Percentiles rank a stretch among this genome's conserved stretches.
Evolutionary conservation across 148 eudicot species (phyloP).

Genomic region (Spergularia marina): DNA sequence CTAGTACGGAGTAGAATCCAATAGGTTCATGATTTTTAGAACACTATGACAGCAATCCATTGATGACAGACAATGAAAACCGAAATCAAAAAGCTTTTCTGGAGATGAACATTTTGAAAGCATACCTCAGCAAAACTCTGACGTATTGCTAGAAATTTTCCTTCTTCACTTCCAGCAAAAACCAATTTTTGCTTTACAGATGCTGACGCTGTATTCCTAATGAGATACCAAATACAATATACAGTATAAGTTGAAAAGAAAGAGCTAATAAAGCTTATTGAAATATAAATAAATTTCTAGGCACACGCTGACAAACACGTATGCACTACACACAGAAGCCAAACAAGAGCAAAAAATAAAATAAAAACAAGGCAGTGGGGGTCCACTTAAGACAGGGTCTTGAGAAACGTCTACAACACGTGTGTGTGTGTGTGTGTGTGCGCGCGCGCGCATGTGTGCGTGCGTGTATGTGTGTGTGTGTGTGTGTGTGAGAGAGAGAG

Average conservation of each 20-base stretch:
- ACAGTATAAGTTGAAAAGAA: not conserved
- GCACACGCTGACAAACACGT: no score
- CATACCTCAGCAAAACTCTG: slow-evolving; percentile 93
- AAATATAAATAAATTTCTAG: not conserved
- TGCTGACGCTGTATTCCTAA: slow-evolving; percentile 88
- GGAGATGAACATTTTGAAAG: not conserved
- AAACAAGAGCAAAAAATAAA: not conserved
- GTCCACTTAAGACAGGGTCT: no score
- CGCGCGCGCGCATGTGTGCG: no score
- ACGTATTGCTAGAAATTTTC: slow-evolving; percentile 85
- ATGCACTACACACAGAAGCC: no score
- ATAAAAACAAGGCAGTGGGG: no score
- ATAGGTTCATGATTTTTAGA: no score
- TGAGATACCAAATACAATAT: slow-evolving; percentile 7
- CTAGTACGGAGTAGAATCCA: no score
- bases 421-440: no score
- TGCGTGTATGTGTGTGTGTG: no score
- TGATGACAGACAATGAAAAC: not conserved
- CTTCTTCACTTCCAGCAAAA: slow-evolving; percentile 91
- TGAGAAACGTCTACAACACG: no score
- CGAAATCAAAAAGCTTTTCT: not conserved
- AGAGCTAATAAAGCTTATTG: not conserved
- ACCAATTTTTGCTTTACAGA: slow-evolving; percentile 75
- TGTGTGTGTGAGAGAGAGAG: no score
- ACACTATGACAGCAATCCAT: not conserved